Base-by-base conservation (phyloP, 139 green algal species). In the Limnomonas spitsbergensis region DNA sequence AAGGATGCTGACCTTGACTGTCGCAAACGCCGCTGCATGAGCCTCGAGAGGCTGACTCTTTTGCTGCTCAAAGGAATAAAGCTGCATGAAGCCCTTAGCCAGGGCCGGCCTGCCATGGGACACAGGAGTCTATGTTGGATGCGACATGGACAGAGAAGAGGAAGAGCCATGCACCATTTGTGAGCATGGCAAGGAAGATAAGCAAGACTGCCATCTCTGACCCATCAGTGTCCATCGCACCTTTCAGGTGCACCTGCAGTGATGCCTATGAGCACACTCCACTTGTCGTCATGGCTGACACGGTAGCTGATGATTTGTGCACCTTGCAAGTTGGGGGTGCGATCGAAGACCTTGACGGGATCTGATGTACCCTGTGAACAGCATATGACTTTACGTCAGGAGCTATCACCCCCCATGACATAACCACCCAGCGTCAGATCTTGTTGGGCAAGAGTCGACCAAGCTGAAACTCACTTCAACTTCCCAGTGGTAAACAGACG, bases 271-370 rank as follows among this genome's bases (percentile, higher is more conserved):
- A 99, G 86, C 40, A 98, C 94, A 70, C 90, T 92, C 96, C 96
- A 99, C 89, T 98, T 98, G 53, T 83, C 86, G 66, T 91, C 88
- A 3, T 93, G 80, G 70, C 93, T 91, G n/a, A 91, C 88, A 20
- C 93, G 84, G 87, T 99, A 99, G 81, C 88, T 95, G 87, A 99
- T 99, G 82, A 99, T 98, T 86, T 99, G 96, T 2, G 94, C 95
- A n/a, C 89, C 89, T 39, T 87, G 86, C 79, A 99, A 85, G 86
- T 99, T 99, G 38, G 93, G 87, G 0, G 96, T 95, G 27, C 96
- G 87, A 73, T 99, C 96, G 87, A 99, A 99, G 53, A 99, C 88
- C 88, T 99, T 99, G 40, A 90, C 88, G 3, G 95, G 93, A 37
- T 96, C 91, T 27, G 77, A 73, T 4, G 87, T 54, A 38, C 85